These are phyloP conservation scores for Buxus sempervirens DNA, from an alignment of 164 flowering plant genomes.

Conservation along the genomic window DNA sequence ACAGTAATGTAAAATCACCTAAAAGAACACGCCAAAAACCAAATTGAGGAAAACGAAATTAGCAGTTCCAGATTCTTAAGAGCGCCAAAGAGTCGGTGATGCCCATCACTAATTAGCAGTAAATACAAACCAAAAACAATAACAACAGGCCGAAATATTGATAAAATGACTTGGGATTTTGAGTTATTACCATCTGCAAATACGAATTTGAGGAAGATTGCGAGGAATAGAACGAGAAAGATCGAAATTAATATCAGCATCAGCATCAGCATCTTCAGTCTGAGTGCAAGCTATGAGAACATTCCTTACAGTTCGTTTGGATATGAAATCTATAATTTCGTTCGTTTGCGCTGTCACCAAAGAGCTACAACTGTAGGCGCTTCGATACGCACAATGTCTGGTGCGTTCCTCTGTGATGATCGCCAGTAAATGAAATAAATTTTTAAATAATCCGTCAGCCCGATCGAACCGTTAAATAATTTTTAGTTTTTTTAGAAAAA, in stretches of 20 bases:
- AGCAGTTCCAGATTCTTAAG: not conserved
- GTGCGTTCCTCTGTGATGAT: too few relatives aligned
- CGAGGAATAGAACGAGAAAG: slow-evolving; percentile 15
- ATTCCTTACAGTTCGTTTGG: too few relatives aligned
- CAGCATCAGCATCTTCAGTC: slow-evolving; percentile 8
- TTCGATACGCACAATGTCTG: too few relatives aligned
- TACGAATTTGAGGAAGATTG: slow-evolving; percentile 37
- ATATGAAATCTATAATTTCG: too few relatives aligned
- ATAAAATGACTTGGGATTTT: not conserved
- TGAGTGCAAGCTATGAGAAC: not conserved
- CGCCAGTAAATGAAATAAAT: too few relatives aligned
- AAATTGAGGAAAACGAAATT: not conserved
- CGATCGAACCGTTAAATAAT: too few relatives aligned
- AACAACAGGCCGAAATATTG: not conserved
- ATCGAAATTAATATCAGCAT: slow-evolving; percentile 12
- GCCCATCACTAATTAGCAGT: not conserved
- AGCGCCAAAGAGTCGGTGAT: not conserved
- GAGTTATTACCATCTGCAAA: slow-evolving; percentile 54
- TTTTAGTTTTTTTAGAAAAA: too few relatives aligned
- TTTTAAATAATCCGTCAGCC: too few relatives aligned
- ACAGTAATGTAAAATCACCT: slow-evolving; percentile 78
- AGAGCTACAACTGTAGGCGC: too few relatives aligned
- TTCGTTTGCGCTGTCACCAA: too few relatives aligned
- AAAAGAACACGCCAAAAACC: not conserved
- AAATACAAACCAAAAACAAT: not conserved